A percentile compares a stretch with the other conserved stretches of the same genome.
Conservation (phyloP, 2,329 filamentous ascomycete genomes). For the Capronia americana region DNA sequence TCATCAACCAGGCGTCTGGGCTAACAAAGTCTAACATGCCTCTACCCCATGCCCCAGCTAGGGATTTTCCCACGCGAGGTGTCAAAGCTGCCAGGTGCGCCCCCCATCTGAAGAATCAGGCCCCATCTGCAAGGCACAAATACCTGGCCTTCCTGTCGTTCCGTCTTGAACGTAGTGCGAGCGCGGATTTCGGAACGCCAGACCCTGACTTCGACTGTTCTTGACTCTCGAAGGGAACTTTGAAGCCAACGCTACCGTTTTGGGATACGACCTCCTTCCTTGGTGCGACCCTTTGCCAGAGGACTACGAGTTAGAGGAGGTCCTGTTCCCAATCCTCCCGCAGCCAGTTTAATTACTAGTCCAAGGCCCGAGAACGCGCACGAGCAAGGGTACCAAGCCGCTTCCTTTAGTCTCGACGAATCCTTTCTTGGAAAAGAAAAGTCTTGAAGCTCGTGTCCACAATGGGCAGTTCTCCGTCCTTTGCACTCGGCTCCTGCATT, state of each 20-base stretch:
- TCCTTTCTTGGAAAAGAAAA: background rate
- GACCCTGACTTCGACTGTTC: background rate
- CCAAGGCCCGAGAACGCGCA: background rate
- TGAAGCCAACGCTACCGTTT: background rate
- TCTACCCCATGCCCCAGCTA: constrained; percentile 3
- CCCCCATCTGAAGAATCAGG: background rate
- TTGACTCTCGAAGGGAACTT: background rate
- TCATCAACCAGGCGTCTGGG: background rate
- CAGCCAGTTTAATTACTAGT: background rate
- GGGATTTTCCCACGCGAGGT: constrained; percentile 4
- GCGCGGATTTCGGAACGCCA: background rate
- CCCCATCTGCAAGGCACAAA: constrained; percentile 8
- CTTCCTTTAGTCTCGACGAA: background rate
- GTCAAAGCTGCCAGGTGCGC: background rate
- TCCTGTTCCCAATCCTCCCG: background rate
- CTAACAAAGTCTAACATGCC: background rate
- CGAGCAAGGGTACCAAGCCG: background rate
- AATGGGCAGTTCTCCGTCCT: background rate
- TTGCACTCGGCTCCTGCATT: background rate
- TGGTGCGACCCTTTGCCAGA: background rate
- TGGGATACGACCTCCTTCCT: constrained; percentile 4
- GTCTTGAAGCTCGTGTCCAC: background rate
- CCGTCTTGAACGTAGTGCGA: background rate
- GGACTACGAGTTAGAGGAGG: background rate
- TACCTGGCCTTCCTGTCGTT: constrained; percentile 10